A percentile compares a stretch with the other conserved stretches of the same genome.
Evolutionary conservation across 345 rosid genomes (phyloP).

Genomic region (Arabis hirsuta): DNA sequence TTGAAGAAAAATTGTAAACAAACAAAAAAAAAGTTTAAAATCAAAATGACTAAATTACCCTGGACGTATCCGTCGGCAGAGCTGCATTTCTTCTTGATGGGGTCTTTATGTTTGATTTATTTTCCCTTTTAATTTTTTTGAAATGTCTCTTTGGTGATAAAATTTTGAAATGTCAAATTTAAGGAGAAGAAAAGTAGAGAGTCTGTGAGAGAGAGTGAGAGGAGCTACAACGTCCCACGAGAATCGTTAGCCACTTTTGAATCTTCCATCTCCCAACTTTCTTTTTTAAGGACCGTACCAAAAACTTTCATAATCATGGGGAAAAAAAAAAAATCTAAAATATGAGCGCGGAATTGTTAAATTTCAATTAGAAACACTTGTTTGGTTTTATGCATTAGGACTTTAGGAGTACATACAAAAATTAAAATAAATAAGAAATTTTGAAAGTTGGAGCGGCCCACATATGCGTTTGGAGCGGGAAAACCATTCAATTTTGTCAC

Average conservation of each 20-base stretch:
- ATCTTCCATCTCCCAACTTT: slow-evolving; percentile 25
- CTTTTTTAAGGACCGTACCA: slow-evolving; percentile 1
- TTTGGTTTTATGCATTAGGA: slow-evolving; percentile 27
- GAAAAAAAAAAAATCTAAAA: background rate
- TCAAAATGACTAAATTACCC: slow-evolving; percentile 9
- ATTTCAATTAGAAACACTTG: background rate
- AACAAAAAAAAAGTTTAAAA: background rate
- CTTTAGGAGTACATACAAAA: background rate
- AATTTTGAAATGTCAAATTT: slow-evolving; percentile 25
- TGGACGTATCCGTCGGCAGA: slow-evolving; percentile 34
- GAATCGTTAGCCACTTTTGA: slow-evolving; percentile 37
- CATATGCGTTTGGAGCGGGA: slow-evolving; percentile 37
- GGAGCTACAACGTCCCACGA: slow-evolving; percentile 30
- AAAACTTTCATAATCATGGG: background rate
- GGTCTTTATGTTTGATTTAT: background rate
- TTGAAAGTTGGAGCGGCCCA: slow-evolving; percentile 34
- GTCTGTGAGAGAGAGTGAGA: slow-evolving; percentile 11
- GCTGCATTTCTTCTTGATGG: slow-evolving; percentile 1
- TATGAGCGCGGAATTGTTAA: background rate
- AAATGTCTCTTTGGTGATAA: too few relatives aligned
- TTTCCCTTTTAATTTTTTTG: background rate
- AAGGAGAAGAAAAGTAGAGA: slow-evolving; percentile 7
- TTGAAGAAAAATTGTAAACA: background rate
- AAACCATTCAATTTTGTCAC: slow-evolving; percentile 46
- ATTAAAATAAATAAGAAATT: background rate